Evolutionary conservation across 192 early-diverging fungal species (phyloP), one percentile per base, ranked within the genome.

Genomic region (Umbelopsis sp.): DNA sequence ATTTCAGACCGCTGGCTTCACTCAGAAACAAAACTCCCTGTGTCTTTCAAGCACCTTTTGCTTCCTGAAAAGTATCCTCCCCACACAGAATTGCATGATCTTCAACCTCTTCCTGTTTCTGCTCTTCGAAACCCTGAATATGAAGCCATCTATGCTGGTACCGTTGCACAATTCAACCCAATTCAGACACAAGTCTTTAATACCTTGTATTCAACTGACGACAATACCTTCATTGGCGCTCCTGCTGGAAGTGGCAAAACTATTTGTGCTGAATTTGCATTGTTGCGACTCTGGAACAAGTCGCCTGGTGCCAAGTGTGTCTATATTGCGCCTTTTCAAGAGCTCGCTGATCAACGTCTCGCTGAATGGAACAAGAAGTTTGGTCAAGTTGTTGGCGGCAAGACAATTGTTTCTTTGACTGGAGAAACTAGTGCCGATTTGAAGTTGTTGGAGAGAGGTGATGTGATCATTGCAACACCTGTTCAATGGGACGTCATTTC

Each of bases 151-250:
- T 99, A 95, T 70, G 52, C 79, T 26, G 73, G 85, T 73, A 84
- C 96, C 25, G 97, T 99, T 76, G 78, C 92, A n/a, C 96, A 94
- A 76, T 99, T 99, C 78, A 99, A 99, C 72, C 96, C 98, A 0
- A 91, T 99, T 32, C 98, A 99, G 81, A 98, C 98, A 3, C 98
- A 99, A 77, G 91, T 99, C 49, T 99, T 99, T 87, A 95, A 99
- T 70, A 96, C 97, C 0, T 84, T 98, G 20, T 99, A 99, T 74
- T 87, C 86, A 68, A 91, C 93, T 14, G 66, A 87, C 9, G 84
- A 92, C 71, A 98, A 98, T 80, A 88, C 90, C 1, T 84, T 99
- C 14, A 83, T 99, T 12, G 97, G 97, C 66, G 97, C 98, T 3
- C 96, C 98, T 6, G 98, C 98, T 2, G 98, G 98, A 34, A 98